A percentile compares a stretch with the other conserved stretches of the same genome.
Conservation (phyloP, 352 stramenopile genomes). For the Globisporangium paddicum region DNA sequence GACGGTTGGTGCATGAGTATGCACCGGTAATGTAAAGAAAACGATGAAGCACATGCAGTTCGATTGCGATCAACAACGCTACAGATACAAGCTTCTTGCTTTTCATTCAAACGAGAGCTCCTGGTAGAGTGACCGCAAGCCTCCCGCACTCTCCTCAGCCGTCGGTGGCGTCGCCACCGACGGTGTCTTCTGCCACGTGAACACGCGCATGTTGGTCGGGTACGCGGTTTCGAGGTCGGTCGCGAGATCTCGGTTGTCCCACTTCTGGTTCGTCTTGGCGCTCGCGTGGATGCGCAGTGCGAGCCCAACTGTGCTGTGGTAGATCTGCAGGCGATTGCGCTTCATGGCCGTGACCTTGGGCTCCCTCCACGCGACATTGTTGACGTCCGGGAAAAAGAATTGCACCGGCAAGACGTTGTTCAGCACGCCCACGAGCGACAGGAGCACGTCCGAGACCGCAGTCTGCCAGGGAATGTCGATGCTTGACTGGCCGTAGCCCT, state of each 20-base stretch:
- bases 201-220: slow-evolving; percentile 11
- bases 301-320: slow-evolving; percentile 38
- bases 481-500: slow-evolving; percentile 35
- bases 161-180: not conserved
- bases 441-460: slow-evolving; percentile 36
- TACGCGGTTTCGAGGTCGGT: slow-evolving; percentile 6
- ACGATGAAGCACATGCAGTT: not conserved
- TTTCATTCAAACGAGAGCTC: slow-evolving; percentile 14
- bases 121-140: slow-evolving; percentile 1
- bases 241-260: slow-evolving; percentile 10
- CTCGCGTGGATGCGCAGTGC: slow-evolving; percentile 46
- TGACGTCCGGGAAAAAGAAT: slow-evolving; percentile 39
- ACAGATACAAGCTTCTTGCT: no score
- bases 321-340: slow-evolving; percentile 33
- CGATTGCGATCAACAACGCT: not conserved
- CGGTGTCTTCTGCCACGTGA: slow-evolving; percentile 11
- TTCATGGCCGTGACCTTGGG: slow-evolving; percentile 4
- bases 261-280: slow-evolving; percentile 38
- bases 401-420: slow-evolving; percentile 44
- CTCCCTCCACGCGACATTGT: slow-evolving; percentile 18
- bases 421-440: slow-evolving; percentile 45
- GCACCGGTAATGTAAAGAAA: no score
- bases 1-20: no score
- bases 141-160: not conserved
- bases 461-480: slow-evolving; percentile 45